Evolutionary conservation across 2,329 filamentous ascomycete genomes (phyloP).

Genomic region (Verticillium nubilum): DNA sequence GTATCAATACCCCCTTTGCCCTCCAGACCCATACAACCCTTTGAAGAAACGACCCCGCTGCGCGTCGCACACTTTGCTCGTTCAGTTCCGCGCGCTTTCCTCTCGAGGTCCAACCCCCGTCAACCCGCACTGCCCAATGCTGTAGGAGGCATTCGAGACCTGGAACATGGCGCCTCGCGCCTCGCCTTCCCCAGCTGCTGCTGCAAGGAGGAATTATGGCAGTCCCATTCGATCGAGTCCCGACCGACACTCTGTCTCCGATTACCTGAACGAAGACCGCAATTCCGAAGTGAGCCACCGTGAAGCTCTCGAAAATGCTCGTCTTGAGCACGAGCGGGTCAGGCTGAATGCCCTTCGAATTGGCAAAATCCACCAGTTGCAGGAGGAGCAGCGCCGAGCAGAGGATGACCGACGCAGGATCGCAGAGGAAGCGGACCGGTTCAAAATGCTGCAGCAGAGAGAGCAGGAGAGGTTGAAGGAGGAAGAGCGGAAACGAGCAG

Average conservation of each 20-base stretch:
- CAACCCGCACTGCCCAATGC: too few species aligned
- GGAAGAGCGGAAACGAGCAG: slow-evolving; percentile 38
- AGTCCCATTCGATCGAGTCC: slow-evolving; percentile 34
- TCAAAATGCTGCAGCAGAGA: slow-evolving; percentile 29
- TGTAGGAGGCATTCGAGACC: not conserved
- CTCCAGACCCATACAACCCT: not conserved
- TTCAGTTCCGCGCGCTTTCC: not conserved
- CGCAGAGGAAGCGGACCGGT: slow-evolving; percentile 17
- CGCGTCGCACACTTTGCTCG: not conserved
- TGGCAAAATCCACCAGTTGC: slow-evolving; percentile 40
- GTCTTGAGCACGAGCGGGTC: slow-evolving; percentile 61
- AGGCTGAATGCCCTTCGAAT: slow-evolving; percentile 43
- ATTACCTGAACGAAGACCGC: slow-evolving; percentile 55
- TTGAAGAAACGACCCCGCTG: not conserved
- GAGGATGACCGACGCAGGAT: slow-evolving; percentile 39
- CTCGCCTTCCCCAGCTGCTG: slow-evolving; percentile 23
- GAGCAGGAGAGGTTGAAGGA: slow-evolving; percentile 39
- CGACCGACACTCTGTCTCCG: slow-evolving; percentile 44
- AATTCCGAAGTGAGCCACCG: slow-evolving; percentile 59
- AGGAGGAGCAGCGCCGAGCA: slow-evolving; percentile 37
- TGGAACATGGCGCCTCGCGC: slow-evolving; percentile 27
- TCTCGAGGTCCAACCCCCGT: not conserved
- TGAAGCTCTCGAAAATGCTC: slow-evolving; percentile 60
- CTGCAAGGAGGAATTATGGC: slow-evolving; percentile 20
- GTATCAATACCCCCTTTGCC: not conserved